These are phyloP conservation scores for Talaromyces sp. DNA, from an alignment of 2,329 filamentous ascomycete genomes.

Conservation along the genomic window DNA sequence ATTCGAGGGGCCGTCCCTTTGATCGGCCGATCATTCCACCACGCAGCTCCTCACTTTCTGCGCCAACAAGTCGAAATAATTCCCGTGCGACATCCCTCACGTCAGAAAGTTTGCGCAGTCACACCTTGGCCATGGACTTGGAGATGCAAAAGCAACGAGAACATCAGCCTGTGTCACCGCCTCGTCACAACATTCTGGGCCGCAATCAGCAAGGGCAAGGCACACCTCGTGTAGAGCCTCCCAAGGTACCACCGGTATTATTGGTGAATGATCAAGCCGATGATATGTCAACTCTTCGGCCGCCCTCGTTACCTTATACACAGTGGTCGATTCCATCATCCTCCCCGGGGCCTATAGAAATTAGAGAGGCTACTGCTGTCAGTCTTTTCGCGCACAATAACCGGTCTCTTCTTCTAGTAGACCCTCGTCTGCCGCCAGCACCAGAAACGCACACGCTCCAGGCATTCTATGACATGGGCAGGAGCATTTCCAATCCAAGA, in stretches of 20 bases:
- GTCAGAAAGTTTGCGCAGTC: slow-evolving; percentile 44
- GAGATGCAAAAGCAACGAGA: slow-evolving; percentile 25
- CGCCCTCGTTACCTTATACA: slow-evolving; percentile 54
- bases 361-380: slow-evolving; percentile 64
- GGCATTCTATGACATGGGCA: slow-evolving; percentile 23
- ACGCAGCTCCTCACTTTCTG: slow-evolving; percentile 50
- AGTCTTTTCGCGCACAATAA: slow-evolving; percentile 67
- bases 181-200: slow-evolving; percentile 19
- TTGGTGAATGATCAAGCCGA: slow-evolving; percentile 42
- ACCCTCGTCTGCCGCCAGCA: slow-evolving; percentile 45
- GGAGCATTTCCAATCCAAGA: slow-evolving; percentile 20
- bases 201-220: slow-evolving; percentile 5
- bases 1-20: slow-evolving; percentile 31
- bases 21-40: slow-evolving; percentile 40
- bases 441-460: slow-evolving; percentile 34
- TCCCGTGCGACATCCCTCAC: slow-evolving; percentile 50
- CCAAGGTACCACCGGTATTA: slow-evolving; percentile 41
- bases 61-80: slow-evolving; percentile 48
- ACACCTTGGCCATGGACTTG: slow-evolving; percentile 34
- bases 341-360: slow-evolving; percentile 58
- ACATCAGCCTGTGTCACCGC: slow-evolving; percentile 19
- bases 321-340: slow-evolving; percentile 50
- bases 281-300: slow-evolving; percentile 46
- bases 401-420: slow-evolving; percentile 65
- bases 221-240: slow-evolving; percentile 28